Conservation (phyloP, 176 grass and related monocot species). For the Paspalum vaginatum region DNA sequence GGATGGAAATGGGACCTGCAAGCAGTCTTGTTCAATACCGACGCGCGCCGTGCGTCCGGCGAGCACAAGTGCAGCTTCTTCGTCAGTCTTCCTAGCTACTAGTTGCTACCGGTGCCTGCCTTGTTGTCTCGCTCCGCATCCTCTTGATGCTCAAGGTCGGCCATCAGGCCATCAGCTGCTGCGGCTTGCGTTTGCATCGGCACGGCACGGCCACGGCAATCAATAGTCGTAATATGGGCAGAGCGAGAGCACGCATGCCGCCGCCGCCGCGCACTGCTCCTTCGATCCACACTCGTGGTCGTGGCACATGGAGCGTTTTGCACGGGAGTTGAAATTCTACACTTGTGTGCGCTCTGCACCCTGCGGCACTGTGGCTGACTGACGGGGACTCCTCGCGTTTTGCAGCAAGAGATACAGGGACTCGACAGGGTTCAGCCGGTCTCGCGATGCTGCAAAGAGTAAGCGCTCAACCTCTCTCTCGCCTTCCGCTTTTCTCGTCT, state of each 20-base stretch:
- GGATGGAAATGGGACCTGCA: no score
- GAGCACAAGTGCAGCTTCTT: not conserved
- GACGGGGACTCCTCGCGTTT: constrained; percentile 36
- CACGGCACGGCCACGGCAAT: constrained; percentile 1
- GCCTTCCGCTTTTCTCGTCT: not conserved
- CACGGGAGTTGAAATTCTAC: not conserved
- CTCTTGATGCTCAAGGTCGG: no score
- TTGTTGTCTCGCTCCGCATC: not conserved
- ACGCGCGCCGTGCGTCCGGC: not conserved
- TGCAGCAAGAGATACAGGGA: constrained; percentile 82
- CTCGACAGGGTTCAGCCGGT: constrained; percentile 78
- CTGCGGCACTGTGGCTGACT: not conserved
- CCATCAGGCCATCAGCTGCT: not conserved
- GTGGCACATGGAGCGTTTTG: constrained; percentile 45
- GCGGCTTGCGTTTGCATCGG: constrained; percentile 27
- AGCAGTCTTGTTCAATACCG: no score
- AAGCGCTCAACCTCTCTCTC: constrained; percentile 14
- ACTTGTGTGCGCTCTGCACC: not conserved
- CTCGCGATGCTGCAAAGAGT: constrained; percentile 96
- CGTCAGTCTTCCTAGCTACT: no score
- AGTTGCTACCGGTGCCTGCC: not conserved
- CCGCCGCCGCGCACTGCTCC: constrained; percentile 3
- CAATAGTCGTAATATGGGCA: not conserved
- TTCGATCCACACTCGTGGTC: not conserved
- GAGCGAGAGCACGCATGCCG: not conserved